phyloP scores from a whole-genome alignment of 2,329 filamentous ascomycete species.

The Lasiodiplodia hormozganensis region DNA sequence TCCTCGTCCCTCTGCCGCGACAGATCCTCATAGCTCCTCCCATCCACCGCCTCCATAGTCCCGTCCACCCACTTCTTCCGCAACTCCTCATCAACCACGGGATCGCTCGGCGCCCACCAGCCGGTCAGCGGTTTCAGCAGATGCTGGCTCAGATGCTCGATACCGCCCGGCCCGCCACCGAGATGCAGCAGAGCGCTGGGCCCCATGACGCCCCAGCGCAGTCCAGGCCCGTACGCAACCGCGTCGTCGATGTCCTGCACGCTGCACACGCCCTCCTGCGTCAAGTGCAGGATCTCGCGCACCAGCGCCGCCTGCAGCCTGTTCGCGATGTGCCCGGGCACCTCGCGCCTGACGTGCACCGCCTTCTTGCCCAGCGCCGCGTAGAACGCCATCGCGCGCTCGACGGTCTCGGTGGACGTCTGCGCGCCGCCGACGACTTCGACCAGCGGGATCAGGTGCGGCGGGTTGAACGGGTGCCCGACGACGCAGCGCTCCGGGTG shows the following conservation, averaged over 20 bases:
- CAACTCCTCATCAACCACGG: constrained; percentile 32
- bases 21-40: constrained; percentile 31
- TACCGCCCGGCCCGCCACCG: constrained; percentile 33
- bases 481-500: constrained; percentile 49
- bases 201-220: constrained; percentile 35
- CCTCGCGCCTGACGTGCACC: constrained; percentile 50
- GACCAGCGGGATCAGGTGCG: constrained; percentile 56
- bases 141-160: constrained; percentile 34
- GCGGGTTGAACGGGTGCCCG: constrained; percentile 58
- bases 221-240: constrained; percentile 33
- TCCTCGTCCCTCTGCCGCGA: constrained; percentile 33
- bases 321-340: constrained; percentile 54
- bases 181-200: constrained; percentile 33
- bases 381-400: constrained; percentile 49
- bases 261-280: constrained; percentile 32
- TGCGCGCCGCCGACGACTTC: constrained; percentile 51
- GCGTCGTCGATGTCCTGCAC: constrained; percentile 34
- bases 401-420: constrained; percentile 38
- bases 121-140: constrained; percentile 33
- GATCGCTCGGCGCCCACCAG: constrained; percentile 34
- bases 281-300: constrained; percentile 33
- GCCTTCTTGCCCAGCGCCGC: constrained; percentile 49
- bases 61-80: constrained; percentile 34
- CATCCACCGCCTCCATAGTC: constrained; percentile 31
- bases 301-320: constrained; percentile 47